Evolutionary conservation across 331 rosid genomes (phyloP), one percentile per base, ranked within the genome.

Genomic region (Quercus tomentella): DNA sequence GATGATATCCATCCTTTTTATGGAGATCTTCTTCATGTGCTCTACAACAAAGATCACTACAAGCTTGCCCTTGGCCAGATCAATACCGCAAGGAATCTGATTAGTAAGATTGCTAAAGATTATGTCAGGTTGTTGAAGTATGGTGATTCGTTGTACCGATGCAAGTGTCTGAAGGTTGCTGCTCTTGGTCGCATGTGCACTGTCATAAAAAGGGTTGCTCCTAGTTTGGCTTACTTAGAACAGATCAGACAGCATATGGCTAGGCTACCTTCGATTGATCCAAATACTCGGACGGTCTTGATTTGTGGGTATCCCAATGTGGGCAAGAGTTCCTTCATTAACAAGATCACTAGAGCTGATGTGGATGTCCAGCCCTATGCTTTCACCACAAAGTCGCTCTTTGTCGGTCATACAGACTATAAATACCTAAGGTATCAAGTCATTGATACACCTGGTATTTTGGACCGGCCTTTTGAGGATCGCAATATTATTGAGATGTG

Each of bases 181-280:
- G 98, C 98, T 45, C 96, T 93, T 81, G 98, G 98, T 2, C 88
- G 97, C 33, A 93, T 93, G 98, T 93, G 97, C 75, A 93, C 94
- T 41, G 98, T 93, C 77, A 76, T 93, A 6, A 93, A 93, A 86
- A 90, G 94, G 86, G 79, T 91, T 56, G 92, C 90, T 35, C 96
- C 98, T 5, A 93, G 97, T 81, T 88, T 93, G 88, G 96, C 97
- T 22, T 91, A 93, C 76, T 81, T 93, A 15, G 98, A 93, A 54
- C 98, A 92, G 83, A 89, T 93, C 78, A 89, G 96, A 70, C 98
- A 92, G 70, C 97, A 93, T 72, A 88, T 93, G 98, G 94, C 98
- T 6, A 92, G 98, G 91, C 87, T 93, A 30, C 98, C 97, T 2
- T 90, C 96, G 0, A 91, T 93, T n/a, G 97, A 93, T 78, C 97